Conservation (phyloP, 2,329 filamentous ascomycete genomes). For the Aspergillus puulaauensis region DNA sequence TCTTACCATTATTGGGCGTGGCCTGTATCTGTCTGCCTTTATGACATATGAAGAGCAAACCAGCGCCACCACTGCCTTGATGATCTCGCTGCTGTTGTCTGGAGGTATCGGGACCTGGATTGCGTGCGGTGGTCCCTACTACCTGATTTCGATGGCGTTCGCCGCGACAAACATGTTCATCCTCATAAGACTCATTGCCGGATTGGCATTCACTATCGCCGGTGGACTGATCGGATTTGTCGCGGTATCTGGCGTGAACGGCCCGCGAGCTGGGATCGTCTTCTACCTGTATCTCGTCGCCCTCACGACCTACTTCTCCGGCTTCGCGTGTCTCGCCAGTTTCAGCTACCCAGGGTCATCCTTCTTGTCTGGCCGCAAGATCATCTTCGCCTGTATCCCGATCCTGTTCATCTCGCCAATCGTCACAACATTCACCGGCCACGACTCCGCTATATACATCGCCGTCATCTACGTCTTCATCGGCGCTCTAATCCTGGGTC, state of each 20-base stretch:
- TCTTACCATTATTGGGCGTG: constrained; percentile 59
- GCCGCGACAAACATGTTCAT: constrained; percentile 57
- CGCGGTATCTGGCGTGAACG: constrained; percentile 47
- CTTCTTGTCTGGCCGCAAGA: constrained; percentile 57
- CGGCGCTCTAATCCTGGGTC: constrained; percentile 50
- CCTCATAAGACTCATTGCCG: constrained; percentile 53
- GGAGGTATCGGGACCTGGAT: constrained; percentile 65
- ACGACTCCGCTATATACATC: constrained; percentile 59
- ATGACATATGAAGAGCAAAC: constrained; percentile 53
- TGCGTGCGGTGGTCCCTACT: constrained; percentile 62
- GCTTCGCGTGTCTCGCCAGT: constrained; percentile 55
- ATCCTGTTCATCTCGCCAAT: constrained; percentile 58
- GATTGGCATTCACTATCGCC: constrained; percentile 52
- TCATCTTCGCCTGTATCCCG: constrained; percentile 57
- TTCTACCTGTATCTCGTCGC: constrained; percentile 61
- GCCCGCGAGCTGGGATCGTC: constrained; percentile 51
- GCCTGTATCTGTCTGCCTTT: constrained; percentile 59
- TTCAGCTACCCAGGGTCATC: constrained; percentile 56
- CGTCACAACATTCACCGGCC: constrained; percentile 52
- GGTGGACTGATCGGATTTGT: constrained; percentile 55
- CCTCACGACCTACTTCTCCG: constrained; percentile 59
- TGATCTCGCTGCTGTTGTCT: constrained; percentile 59
- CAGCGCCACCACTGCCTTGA: constrained; percentile 57
- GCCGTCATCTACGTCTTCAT: constrained; percentile 56
- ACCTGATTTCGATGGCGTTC: constrained; percentile 58